These are phyloP conservation scores for Nitzschia sp. DNA, from an alignment of 108 stramenopile species.

Conservation along the genomic window DNA sequence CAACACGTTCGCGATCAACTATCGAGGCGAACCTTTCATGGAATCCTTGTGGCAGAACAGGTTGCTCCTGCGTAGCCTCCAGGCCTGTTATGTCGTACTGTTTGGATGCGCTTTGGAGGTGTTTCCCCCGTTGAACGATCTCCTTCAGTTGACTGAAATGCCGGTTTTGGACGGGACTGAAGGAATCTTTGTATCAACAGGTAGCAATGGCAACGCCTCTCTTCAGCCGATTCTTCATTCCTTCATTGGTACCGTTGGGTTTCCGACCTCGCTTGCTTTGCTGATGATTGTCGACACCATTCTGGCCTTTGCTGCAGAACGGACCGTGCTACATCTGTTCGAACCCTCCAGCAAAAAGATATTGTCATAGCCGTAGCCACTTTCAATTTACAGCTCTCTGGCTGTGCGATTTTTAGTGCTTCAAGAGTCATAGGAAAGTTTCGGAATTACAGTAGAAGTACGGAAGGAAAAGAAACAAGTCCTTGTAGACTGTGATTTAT, in stretches of 20 bases:
- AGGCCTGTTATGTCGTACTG: constrained; percentile 62
- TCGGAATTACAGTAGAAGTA: too few relatives aligned
- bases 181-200: not conserved
- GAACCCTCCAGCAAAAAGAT: too few relatives aligned
- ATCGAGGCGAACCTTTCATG: constrained; percentile 93
- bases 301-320: constrained; percentile 44
- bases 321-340: constrained; percentile 1
- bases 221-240: not conserved
- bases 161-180: constrained; percentile 36
- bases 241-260: constrained; percentile 37
- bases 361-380: too few relatives aligned
- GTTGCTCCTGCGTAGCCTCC: constrained; percentile 64
- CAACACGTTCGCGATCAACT: constrained; percentile 98
- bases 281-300: constrained; percentile 70
- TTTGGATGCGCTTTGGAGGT: constrained; percentile 65
- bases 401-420: too few relatives aligned
- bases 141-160: constrained; percentile 75
- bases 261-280: constrained; percentile 46
- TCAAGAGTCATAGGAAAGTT: too few relatives aligned
- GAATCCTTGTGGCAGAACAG: constrained; percentile 83
- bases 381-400: too few relatives aligned
- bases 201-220: not conserved
- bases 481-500: too few relatives aligned
- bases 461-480: too few relatives aligned
- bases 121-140: constrained; percentile 80